Evolutionary conservation across 768 basidiomycete genomes (phyloP).

Genomic region (Amanita phalloides): DNA sequence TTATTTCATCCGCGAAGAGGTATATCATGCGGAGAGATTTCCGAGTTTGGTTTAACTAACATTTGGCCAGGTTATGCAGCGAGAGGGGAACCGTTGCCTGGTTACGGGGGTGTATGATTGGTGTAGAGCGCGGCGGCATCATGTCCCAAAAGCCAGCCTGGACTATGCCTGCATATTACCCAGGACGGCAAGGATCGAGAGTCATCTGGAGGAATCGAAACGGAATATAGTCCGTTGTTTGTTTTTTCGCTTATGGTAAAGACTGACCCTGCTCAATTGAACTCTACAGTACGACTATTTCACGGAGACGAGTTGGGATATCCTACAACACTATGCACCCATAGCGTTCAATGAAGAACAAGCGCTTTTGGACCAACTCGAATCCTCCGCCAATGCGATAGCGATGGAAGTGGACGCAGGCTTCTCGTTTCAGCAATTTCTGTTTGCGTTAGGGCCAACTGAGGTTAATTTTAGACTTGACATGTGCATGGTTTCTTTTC

Average conservation of each 20-base stretch:
- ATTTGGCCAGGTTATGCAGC: not conserved
- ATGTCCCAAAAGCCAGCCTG: conserved; percentile 5
- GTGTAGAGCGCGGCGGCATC: conserved; percentile 1
- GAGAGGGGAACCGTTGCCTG: conserved; percentile 3
- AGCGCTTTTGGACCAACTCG: not conserved
- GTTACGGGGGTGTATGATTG: conserved; percentile 5
- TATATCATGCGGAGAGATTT: not conserved
- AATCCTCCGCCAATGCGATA: conserved; percentile 1
- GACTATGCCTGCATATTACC: conserved; percentile 6
- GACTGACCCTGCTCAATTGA: not conserved
- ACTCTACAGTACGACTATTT: not conserved
- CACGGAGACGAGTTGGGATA: conserved; percentile 2
- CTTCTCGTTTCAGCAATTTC: conserved; percentile 3
- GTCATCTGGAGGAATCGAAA: not conserved
- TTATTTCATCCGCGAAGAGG: conserved; percentile 4
- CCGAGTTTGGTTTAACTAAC: not conserved
- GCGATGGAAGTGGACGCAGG: conserved; percentile 4
- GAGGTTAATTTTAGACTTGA: not conserved
- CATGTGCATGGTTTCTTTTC: not conserved
- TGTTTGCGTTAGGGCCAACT: conserved; percentile 1
- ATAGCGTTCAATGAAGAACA: not conserved
- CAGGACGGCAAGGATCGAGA: not conserved
- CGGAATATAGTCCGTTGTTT: not conserved
- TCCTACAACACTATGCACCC: not conserved
- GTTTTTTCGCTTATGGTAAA: not conserved